Percentiles rank a stretch among this genome's conserved stretches.
Conservation (phyloP, 768 basidiomycete genomes). For the Lactarius vividus region DNA sequence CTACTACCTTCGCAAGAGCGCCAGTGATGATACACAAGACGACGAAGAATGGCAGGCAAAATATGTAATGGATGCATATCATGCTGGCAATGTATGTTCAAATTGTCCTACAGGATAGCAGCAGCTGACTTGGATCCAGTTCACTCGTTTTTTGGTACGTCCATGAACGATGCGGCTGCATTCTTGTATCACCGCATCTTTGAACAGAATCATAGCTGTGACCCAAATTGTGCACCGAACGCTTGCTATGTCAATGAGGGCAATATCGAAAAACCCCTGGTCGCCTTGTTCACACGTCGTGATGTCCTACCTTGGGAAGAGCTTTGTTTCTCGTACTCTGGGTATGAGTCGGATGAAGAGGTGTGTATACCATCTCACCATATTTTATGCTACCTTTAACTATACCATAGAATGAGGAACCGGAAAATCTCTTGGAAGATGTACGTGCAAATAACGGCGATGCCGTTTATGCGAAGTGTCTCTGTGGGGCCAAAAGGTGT, state of each 20-base stretch:
- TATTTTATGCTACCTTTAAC: neutral
- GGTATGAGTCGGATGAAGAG: constrained; percentile 42
- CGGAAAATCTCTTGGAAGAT: constrained; percentile 8
- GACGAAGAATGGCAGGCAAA: constrained; percentile 37
- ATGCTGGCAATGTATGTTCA: constrained; percentile 73
- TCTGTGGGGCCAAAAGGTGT: constrained; percentile 53
- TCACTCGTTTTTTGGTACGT: constrained; percentile 85
- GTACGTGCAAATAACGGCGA: constrained; percentile 29
- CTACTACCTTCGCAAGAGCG: constrained; percentile 48
- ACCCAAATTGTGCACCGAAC: constrained; percentile 75
- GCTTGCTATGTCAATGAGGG: constrained; percentile 78
- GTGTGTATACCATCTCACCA: neutral
- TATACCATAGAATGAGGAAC: constrained; percentile 6
- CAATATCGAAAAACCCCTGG: constrained; percentile 63
- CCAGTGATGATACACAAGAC: constrained; percentile 10
- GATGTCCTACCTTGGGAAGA: constrained; percentile 69
- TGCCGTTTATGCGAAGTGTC: constrained; percentile 48
- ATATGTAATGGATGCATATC: constrained; percentile 82
- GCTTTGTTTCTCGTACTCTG: constrained; percentile 73
- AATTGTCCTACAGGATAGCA: neutral
- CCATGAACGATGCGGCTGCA: neutral
- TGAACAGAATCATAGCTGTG: constrained; percentile 83
- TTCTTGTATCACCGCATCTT: neutral
- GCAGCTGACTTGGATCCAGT: constrained; percentile 44
- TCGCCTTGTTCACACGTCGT: constrained; percentile 62